phyloP scores from a whole-genome alignment of 805 yeast genomes.

The Kluyveromyces dobzhanskii region DNA sequence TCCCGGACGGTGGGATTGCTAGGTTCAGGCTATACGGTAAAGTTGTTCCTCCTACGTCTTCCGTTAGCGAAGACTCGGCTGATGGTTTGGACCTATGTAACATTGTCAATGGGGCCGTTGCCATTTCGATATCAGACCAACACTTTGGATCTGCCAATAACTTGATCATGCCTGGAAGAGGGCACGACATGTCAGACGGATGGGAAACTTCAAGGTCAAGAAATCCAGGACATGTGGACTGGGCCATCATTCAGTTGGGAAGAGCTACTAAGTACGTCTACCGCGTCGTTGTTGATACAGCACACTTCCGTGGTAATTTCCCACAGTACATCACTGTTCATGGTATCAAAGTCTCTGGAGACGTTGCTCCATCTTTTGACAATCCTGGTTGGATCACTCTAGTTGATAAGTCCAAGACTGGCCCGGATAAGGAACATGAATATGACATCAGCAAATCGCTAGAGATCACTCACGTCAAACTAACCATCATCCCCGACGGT shows the following conservation, averaged over 20 bases:
- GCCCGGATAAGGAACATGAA: constrained; percentile 76
- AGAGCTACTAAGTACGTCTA: constrained; percentile 44
- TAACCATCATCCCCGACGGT: constrained; percentile 91
- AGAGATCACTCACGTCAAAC: constrained; percentile 57
- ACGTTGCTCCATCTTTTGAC: constrained; percentile 33
- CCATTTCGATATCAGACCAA: constrained; percentile 76
- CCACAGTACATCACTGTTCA: constrained; percentile 75
- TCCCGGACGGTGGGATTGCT: constrained; percentile 98
- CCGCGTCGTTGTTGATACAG: constrained; percentile 74
- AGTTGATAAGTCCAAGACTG: constrained; percentile 63
- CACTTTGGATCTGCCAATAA: constrained; percentile 93
- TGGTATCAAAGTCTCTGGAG: constrained; percentile 37
- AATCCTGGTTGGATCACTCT: constrained; percentile 51
- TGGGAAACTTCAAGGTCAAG: constrained; percentile 96
- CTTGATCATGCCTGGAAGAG: constrained; percentile 85
- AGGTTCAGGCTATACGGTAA: constrained; percentile 84
- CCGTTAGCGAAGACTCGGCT: constrained; percentile 5
- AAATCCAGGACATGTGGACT: constrained; percentile 75
- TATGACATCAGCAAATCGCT: constrained; percentile 32
- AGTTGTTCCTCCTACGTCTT: constrained; percentile 47
- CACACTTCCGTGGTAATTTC: constrained; percentile 89
- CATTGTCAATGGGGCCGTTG: constrained; percentile 83
- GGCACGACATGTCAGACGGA: constrained; percentile 94
- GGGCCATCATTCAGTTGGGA: constrained; percentile 83
- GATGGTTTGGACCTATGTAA: constrained; percentile 63